Conservation (phyloP, 2,329 filamentous ascomycete genomes). For the Talaromyces sp. region DNA sequence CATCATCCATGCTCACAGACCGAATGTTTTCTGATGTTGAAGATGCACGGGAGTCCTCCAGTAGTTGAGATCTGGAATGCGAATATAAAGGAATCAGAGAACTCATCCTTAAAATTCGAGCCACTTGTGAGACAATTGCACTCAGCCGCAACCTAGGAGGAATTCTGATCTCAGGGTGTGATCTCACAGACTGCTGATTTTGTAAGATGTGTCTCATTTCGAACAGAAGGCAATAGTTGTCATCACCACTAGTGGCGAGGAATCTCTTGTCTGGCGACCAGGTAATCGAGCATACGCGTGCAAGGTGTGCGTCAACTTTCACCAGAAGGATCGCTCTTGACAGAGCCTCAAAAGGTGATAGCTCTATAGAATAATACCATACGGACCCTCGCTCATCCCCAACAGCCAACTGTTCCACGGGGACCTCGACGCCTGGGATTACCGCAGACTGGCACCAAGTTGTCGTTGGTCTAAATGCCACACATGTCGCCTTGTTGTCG, state of each 20-base stretch:
- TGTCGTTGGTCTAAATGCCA: slow-evolving; percentile 71
- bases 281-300: slow-evolving; percentile 89
- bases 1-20: not conserved
- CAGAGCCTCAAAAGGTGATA: slow-evolving; percentile 62
- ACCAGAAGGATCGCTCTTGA: slow-evolving; percentile 59
- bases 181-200: not conserved
- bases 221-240: slow-evolving; percentile 84
- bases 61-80: not conserved
- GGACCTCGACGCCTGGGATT: slow-evolving; percentile 49
- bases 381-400: slow-evolving; percentile 79
- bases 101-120: slow-evolving; percentile 21
- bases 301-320: slow-evolving; percentile 72
- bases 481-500: slow-evolving; percentile 68
- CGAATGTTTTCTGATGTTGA: not conserved
- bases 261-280: slow-evolving; percentile 74
- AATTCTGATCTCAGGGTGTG: not conserved
- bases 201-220: slow-evolving; percentile 52
- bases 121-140: slow-evolving; percentile 21
- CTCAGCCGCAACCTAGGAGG: slow-evolving; percentile 21
- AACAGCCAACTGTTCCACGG: slow-evolving; percentile 79
- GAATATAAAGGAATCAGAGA: not conserved
- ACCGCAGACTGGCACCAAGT: slow-evolving; percentile 50
- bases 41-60: not conserved
- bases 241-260: slow-evolving; percentile 88
- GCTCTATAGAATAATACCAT: slow-evolving; percentile 88